Percentiles rank a stretch among this genome's conserved stretches.
Conservation (phyloP, 331 rosid genomes). For the Telfairia occidentalis region DNA sequence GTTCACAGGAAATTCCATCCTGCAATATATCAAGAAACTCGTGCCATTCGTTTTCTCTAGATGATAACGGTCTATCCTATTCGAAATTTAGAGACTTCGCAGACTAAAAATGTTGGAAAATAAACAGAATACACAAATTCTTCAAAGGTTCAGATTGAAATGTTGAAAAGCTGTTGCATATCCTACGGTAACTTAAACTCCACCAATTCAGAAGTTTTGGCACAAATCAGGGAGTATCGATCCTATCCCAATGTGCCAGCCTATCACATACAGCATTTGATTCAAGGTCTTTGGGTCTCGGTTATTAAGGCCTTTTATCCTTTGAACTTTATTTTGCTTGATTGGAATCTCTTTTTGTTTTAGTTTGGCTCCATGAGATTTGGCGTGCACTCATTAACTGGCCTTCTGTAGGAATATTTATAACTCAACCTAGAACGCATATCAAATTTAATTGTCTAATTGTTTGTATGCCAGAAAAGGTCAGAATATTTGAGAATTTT, state of each 20-base stretch:
- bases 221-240: neutral
- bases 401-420: too few relatives aligned
- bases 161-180: neutral
- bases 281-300: too few relatives aligned
- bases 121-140: neutral
- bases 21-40: slow-evolving; percentile 22
- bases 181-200: neutral
- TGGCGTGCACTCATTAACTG: too few relatives aligned
- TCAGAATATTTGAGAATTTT: too few relatives aligned
- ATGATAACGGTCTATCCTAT: neutral
- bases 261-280: neutral
- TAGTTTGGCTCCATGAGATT: too few relatives aligned
- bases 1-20: slow-evolving; percentile 96
- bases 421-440: neutral
- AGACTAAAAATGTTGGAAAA: neutral
- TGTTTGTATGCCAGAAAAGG: neutral
- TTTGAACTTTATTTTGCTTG: too few relatives aligned
- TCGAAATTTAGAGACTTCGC: neutral
- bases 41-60: neutral
- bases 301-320: too few relatives aligned
- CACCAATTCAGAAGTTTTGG: neutral
- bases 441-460: neutral
- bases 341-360: too few relatives aligned
- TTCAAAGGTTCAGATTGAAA: neutral
- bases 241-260: neutral